Percentiles rank a stretch among this genome's conserved stretches.
Evolutionary conservation across 2,329 filamentous ascomycete genomes (phyloP).

Genomic region (Phyllosticta ampelicida): DNA sequence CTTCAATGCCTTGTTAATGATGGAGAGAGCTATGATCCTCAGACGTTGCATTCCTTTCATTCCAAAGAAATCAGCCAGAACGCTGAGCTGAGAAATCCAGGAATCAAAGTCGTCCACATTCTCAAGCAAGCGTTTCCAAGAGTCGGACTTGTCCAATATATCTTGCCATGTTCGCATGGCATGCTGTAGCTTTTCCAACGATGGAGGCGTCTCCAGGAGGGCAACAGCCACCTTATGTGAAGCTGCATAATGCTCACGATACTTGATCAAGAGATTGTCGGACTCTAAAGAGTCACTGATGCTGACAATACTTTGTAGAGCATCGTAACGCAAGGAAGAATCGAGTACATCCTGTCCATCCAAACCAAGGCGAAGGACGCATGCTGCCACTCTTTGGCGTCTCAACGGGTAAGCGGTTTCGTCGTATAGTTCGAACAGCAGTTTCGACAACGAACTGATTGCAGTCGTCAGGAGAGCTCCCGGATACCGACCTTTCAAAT

Average conservation of each 20-base stretch:
- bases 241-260: slow-evolving; percentile 26
- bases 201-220: slow-evolving; percentile 27
- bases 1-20: slow-evolving; percentile 39
- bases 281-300: slow-evolving; percentile 12
- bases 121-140: slow-evolving; percentile 30
- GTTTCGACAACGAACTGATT: slow-evolving; percentile 15
- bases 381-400: slow-evolving; percentile 18
- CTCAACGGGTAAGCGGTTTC: slow-evolving; percentile 22
- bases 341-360: slow-evolving; percentile 50
- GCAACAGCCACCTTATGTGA: slow-evolving; percentile 30
- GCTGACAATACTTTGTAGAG: slow-evolving; percentile 5
- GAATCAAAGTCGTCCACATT: slow-evolving; percentile 41
- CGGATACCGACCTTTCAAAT: slow-evolving; percentile 23
- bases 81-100: slow-evolving; percentile 42
- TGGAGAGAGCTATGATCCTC: slow-evolving; percentile 38
- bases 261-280: slow-evolving; percentile 25
- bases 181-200: slow-evolving; percentile 18
- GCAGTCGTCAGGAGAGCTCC: slow-evolving; percentile 19
- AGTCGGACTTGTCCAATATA: slow-evolving; percentile 22
- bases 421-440: slow-evolving; percentile 22
- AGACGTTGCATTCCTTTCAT: slow-evolving; percentile 45
- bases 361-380: slow-evolving; percentile 33
- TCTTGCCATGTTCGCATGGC: slow-evolving; percentile 29
- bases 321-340: slow-evolving; percentile 11
- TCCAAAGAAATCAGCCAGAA: slow-evolving; percentile 46